Evolutionary conservation across 768 basidiomycete genomes (phyloP).

Genomic region (Tulasnella sp.): DNA sequence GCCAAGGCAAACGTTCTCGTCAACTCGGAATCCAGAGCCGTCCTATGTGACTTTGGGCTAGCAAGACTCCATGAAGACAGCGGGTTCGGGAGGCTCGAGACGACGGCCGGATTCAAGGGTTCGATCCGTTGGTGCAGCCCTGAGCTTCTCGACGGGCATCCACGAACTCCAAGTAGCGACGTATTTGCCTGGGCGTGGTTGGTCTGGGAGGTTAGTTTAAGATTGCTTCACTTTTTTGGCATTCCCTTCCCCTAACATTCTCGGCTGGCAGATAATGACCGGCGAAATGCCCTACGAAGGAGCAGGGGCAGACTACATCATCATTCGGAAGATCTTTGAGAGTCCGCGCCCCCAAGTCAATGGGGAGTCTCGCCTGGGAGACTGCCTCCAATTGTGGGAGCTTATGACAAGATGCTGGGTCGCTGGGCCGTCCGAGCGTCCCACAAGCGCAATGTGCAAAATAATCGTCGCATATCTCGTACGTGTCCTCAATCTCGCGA

Average conservation of each 20-base stretch:
- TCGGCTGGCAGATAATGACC: neutral
- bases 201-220: neutral
- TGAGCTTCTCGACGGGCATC: neutral
- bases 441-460: neutral
- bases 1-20: conserved; percentile 17
- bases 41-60: conserved; percentile 23
- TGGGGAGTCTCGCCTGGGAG: neutral
- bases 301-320: neutral
- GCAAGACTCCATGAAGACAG: neutral
- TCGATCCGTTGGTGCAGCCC: conserved; percentile 20
- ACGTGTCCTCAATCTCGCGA: neutral
- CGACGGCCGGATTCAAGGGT: conserved; percentile 9
- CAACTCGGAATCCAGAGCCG: neutral
- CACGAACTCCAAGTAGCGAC: neutral
- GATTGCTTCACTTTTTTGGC: no score
- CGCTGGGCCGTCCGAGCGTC: neutral
- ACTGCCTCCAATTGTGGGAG: conserved; percentile 5
- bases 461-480: neutral
- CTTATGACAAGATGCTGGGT: neutral
- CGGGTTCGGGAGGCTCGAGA: neutral
- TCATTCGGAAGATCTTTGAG: neutral
- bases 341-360: neutral
- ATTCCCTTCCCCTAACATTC: no score
- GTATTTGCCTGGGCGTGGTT: conserved; percentile 16
- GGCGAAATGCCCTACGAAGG: neutral